phyloP scores from a whole-genome alignment of 2,329 filamentous ascomycete species.

The Colletotrichum tabaci region DNA sequence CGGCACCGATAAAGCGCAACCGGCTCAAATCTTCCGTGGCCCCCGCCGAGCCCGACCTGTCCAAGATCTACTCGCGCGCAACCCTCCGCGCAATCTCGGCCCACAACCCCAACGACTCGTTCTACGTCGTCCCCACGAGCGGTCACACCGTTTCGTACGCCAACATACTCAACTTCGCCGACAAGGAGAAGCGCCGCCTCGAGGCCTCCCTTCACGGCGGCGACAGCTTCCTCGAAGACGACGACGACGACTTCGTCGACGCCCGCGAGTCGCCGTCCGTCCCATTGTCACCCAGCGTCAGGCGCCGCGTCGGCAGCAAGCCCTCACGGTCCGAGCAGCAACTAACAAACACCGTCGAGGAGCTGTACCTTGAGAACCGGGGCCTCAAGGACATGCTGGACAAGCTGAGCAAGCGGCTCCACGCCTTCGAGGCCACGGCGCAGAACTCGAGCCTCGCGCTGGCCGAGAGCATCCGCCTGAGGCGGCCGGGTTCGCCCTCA shows the following conservation, averaged over 20 bases:
- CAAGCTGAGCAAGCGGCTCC: constrained; percentile 87
- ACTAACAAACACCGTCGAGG: constrained; percentile 81
- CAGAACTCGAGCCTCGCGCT: constrained; percentile 90
- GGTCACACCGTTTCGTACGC: constrained; percentile 95
- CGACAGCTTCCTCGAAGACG: constrained; percentile 69
- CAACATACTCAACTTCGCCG: constrained; percentile 82
- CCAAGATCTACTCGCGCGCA: constrained; percentile 87
- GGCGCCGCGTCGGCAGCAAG: constrained; percentile 56
- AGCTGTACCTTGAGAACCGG: constrained; percentile 89
- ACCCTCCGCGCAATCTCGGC: constrained; percentile 84
- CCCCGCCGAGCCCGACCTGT: constrained; percentile 79
- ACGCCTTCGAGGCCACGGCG: constrained; percentile 92
- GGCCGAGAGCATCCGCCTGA: constrained; percentile 83
- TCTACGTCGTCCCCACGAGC: constrained; percentile 94
- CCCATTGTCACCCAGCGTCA: constrained; percentile 58
- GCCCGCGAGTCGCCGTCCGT: constrained; percentile 76
- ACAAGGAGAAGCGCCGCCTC: constrained; percentile 75
- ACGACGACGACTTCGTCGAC: constrained; percentile 91
- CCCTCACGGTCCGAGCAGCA: constrained; percentile 58
- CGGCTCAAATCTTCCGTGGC: constrained; percentile 53
- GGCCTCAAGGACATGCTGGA: constrained; percentile 89
- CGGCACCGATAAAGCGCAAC: constrained; percentile 55
- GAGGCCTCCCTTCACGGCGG: constrained; percentile 63
- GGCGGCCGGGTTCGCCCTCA: constrained; percentile 69
- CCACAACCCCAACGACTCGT: constrained; percentile 79